Evolutionary conservation across 192 early-diverging fungal species (phyloP), one percentile per base, ranked within the genome.

Genomic region (Neocallimastix lanati): DNA sequence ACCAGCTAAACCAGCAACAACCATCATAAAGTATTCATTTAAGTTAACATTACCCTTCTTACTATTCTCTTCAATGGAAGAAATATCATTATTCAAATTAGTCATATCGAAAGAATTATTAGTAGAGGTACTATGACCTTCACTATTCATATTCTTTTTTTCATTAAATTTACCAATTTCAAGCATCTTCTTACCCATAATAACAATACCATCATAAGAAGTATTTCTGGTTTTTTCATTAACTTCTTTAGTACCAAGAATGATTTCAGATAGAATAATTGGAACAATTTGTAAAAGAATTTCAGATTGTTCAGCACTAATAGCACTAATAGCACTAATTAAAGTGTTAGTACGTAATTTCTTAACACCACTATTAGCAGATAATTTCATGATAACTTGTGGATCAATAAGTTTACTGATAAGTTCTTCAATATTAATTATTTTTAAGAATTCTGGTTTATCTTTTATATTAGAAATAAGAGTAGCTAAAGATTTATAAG

Each of bases 1-100:
- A n/a, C 94, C 96, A 1, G 92, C 96, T 83, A 99, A 87, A 84
- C 96, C 97, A 29, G 97, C 97, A 11, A 90, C 88, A 5, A 96
- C 92, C 94, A 99, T 98, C 77, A 91, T 92, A 82, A 98, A 93
- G 82, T 90, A 98, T 84, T 98, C 96, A 76, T 87, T 83, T 36
- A 93, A 88, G 30, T 78, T 86, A 18, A 92, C 93, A 29, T 81
- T 33, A 33, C 76, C 50, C 11, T 80, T 28, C 67, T 37, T 30
- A 14, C 21, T 28, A 30, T 35, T 33, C n/a, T 78, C 80, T 15
- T 33, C 83, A 28, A 76, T 38, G 13, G 80, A 77, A 36, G 80
- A 80, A 79, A 82, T 76, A 76, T 85, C 82, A n/a, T 83, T 82
- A 76, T n/a, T n/a, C n/a, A n/a, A n/a, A n/a, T n/a, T n/a, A n/a